Percentiles rank a stretch among this genome's conserved stretches.
Conservation (phyloP, 192 early-diverging fungal species). For the Phycomyces blakesleeanus region DNA sequence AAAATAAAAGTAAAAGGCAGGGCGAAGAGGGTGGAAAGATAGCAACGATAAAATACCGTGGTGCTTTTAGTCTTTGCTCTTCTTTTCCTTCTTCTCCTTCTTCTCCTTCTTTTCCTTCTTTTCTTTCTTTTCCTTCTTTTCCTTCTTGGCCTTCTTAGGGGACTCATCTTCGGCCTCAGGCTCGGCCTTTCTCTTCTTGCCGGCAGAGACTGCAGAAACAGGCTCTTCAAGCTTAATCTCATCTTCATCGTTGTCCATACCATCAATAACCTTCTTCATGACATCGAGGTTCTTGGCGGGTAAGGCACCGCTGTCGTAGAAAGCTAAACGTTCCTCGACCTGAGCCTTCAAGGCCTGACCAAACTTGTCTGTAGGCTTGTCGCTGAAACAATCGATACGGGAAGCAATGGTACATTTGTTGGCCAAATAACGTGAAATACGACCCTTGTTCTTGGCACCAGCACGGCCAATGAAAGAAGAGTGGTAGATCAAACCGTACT, state of each 20-base stretch:
- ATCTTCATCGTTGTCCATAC: slow-evolving; percentile 49
- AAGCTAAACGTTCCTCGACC: slow-evolving; percentile 93
- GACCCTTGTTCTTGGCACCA: slow-evolving; percentile 95
- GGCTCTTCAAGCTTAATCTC: slow-evolving; percentile 2
- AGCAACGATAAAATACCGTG: too few relatives aligned
- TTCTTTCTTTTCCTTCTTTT: slow-evolving; percentile 56
- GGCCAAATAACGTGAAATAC: slow-evolving; percentile 96
- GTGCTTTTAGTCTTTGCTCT: slow-evolving; percentile 40
- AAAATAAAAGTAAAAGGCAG: too few relatives aligned
- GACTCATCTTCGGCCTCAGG: slow-evolving; percentile 31
- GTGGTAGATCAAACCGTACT: slow-evolving; percentile 98
- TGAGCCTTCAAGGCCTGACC: slow-evolving; percentile 91
- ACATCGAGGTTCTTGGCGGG: slow-evolving; percentile 92
- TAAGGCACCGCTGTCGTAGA: slow-evolving; percentile 87
- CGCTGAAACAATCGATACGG: slow-evolving; percentile 93
- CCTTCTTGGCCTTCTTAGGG: slow-evolving; percentile 54
- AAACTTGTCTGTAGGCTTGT: slow-evolving; percentile 81
- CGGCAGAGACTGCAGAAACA: background rate
- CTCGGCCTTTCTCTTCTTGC: slow-evolving; percentile 46
- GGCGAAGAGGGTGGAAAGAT: too few relatives aligned
- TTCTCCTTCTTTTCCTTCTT: slow-evolving; percentile 61
- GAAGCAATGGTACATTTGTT: slow-evolving; percentile 98
- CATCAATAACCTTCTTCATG: slow-evolving; percentile 81
- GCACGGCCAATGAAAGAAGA: slow-evolving; percentile 96
- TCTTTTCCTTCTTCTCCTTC: slow-evolving; percentile 54